Evolutionary conservation across 306 rosid species (phyloP).

Genomic region (Hippophae rhamnoides): DNA sequence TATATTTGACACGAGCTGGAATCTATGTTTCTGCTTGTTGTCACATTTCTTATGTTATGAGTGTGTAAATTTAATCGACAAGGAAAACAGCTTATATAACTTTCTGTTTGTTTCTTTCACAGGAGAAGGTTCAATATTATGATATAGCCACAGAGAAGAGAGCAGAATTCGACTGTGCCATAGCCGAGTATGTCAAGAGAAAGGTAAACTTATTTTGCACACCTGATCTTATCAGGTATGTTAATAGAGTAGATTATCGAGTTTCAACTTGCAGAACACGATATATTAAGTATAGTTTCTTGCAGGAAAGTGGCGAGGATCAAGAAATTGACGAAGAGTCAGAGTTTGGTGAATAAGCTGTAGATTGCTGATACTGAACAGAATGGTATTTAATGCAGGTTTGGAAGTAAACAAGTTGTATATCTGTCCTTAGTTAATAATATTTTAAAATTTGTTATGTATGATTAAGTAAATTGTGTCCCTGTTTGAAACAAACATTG

Average conservation of each 20-base stretch:
- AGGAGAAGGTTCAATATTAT: constrained; percentile 92
- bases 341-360: constrained; percentile 35
- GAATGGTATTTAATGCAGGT: constrained; percentile 11
- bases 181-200: constrained; percentile 54
- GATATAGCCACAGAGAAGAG: constrained; percentile 86
- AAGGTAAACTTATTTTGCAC: constrained; percentile 38
- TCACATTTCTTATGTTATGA: no score
- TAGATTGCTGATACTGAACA: constrained; percentile 7
- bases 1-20: no score
- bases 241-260: background rate
- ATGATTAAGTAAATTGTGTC: no score
- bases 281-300: constrained; percentile 12
- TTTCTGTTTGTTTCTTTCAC: no score
- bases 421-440: constrained; percentile 11
- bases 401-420: constrained; percentile 30
- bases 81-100: no score
- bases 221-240: constrained; percentile 8
- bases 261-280: background rate
- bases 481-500: no score
- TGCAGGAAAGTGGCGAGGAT: constrained; percentile 68
- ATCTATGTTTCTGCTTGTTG: no score
- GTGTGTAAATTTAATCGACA: no score
- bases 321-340: constrained; percentile 48
- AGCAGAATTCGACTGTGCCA: constrained; percentile 75
- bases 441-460: no score